phyloP scores from a whole-genome alignment of 257 asterid species.

The Scutellaria minor region DNA sequence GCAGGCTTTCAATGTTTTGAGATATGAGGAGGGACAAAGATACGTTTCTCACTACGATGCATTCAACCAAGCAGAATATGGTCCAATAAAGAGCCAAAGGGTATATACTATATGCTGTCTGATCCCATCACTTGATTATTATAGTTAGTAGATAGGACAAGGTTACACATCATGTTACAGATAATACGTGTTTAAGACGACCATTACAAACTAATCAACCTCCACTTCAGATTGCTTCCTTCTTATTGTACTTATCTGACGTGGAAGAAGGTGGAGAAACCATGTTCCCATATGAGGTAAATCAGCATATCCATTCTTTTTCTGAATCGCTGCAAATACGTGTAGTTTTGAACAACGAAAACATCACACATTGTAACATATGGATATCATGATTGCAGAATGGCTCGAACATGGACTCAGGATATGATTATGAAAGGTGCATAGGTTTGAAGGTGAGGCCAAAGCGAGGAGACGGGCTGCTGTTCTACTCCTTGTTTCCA shows the following conservation, averaged over 20 bases:
- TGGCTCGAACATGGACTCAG: slow-evolving; percentile 61
- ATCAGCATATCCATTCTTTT: not conserved
- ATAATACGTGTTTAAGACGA: not conserved
- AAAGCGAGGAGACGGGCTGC: slow-evolving; percentile 83
- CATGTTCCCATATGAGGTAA: slow-evolving; percentile 92
- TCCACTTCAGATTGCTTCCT: slow-evolving; percentile 70
- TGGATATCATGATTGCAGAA: slow-evolving; percentile 48
- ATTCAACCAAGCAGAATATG: slow-evolving; percentile 73
- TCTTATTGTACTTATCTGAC: slow-evolving; percentile 79
- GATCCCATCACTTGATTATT: not conserved
- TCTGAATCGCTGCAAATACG: not conserved
- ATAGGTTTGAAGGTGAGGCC: slow-evolving; percentile 86
- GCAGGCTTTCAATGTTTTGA: slow-evolving; percentile 87
- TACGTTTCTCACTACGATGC: slow-evolving; percentile 85
- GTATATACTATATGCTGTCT: slow-evolving; percentile 49
- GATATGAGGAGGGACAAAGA: slow-evolving; percentile 82
- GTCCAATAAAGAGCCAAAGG: slow-evolving; percentile 85
- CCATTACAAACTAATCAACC: not conserved
- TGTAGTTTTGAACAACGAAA: not conserved
- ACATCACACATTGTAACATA: not conserved
- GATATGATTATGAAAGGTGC: slow-evolving; percentile 63
- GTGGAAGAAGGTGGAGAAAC: slow-evolving; percentile 98
- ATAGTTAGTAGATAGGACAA: not conserved
- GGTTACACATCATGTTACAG: not conserved
- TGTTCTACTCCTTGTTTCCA: slow-evolving; percentile 74